Base-by-base conservation (phyloP, 1,139 yeast species). In the Blastobotrys petasosporus region DNA sequence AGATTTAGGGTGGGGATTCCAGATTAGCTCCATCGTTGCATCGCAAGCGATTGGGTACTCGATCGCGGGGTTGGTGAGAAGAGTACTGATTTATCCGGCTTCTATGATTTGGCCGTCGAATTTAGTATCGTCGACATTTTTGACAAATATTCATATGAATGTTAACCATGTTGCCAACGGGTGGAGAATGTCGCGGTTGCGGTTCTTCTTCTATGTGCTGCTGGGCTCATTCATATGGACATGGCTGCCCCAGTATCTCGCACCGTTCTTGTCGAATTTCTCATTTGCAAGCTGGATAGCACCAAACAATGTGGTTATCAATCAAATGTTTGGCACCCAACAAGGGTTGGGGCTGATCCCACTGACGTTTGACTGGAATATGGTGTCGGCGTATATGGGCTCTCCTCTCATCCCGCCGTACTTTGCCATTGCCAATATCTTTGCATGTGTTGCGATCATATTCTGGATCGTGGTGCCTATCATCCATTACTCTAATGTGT, bases 381-480 rank as follows among this genome's bases (percentile, higher is more conserved):
- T 73, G 61, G 63, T 76, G 42, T 66, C 77, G 2, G 83, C 80
- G 44, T 77, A 75, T 63, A 65, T 77, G 50, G 79, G 81, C 12
- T 75, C 83, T 23, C 86, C 90, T 9, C 71, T 83, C 57, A 73
- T 80, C 54, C 83, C 86, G 7, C 88, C 90, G 29, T 77, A 80
- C 42, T 68, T 75, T 44, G 75, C 82, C 16, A 65, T 76, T 47
- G 68, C 73, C 32, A 79, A 82, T 54, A 71, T 76, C 50, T 66
- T 74, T 35, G 55, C 68, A 4, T 73, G 79, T 15, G 63, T 76
- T 42, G 64, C 77, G 11, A 49, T 71, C 32, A 62, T 75, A 11
- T 69, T 70, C 39, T 76, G 74, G 71, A 58, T 76, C 33, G 57
- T 72, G 28, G 66, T 69, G 31, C 71, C 79, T 3, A 69, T 68